Base-by-base conservation (phyloP, 2,329 filamentous ascomycete genomes). In the Graphiopsis chlorocephala region DNA sequence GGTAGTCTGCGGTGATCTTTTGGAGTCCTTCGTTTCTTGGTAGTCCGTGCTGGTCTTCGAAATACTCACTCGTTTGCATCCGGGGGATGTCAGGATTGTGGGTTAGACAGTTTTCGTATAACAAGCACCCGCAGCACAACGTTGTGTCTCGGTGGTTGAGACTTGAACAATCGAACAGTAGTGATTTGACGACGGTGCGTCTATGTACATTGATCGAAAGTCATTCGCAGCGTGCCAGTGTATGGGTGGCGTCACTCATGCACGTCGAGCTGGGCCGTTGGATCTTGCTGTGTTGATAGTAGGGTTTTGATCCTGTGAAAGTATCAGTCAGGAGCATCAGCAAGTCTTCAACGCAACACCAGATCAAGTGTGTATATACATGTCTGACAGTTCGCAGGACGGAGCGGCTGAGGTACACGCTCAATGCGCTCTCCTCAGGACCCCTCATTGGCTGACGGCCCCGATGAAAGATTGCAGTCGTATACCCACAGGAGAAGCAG, bases 151-250 rank as follows among this genome's bases (percentile, higher is more conserved):
- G 25, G 23, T 25, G 1, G 17, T 55, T 33, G 25, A 12, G 15
- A 29, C 14, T 11, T 20, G 28, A 55, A n/a, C 28, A 23, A 55
- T 26, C 17, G 25, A 29, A 20, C 55, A 45, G 23, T 28, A 58
- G 38, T 35, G 26, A 15, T 5, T 5, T 20, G 60, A 62, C 60
- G 60, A 55, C 60, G 20, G 33, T 20, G 60, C 60, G 48, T 62
- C 60, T 62, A 62, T 62, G 48, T 62, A 62, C 60, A 33, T 53
- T 55, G 31, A n/a, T 25, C 31, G 25, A 38, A 53, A 23, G 23
- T 17, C 47, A 53, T 50, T 31, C 38, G 57, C 25, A n/a, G 26
- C 20, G 38, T 33, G n/a, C 12, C 23, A 25, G 14, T 17, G n/a
- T 38, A 4, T 26, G 10, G n/a, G 14, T 14, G 20, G 20, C 26